phyloP scores from a whole-genome alignment of 805 yeast species.

The Yarrowia yakushimensis region DNA sequence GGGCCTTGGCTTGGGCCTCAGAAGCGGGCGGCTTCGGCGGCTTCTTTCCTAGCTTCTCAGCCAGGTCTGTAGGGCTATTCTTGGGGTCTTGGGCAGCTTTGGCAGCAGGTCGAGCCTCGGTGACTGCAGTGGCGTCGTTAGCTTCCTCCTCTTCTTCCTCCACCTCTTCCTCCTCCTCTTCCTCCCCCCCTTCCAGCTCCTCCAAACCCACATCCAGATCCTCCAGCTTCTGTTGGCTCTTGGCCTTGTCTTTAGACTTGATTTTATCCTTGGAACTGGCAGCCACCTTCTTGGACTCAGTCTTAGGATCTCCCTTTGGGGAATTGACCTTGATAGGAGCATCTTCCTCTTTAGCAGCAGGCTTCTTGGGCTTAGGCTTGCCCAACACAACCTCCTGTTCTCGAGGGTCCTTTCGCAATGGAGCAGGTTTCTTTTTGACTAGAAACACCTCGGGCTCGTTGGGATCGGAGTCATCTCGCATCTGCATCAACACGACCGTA shows the following conservation, averaged over 20 bases:
- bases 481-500: background rate
- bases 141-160: conserved; percentile 16
- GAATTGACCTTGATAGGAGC: background rate
- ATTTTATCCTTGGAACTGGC: background rate
- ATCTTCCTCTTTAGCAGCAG: background rate
- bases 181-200: conserved; percentile 1
- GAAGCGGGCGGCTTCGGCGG: background rate
- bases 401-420: background rate
- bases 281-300: background rate
- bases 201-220: conserved; percentile 1
- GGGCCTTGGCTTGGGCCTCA: conserved; percentile 3
- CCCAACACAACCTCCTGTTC: conserved; percentile 8
- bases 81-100: background rate
- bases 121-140: background rate
- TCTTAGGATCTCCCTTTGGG: background rate
- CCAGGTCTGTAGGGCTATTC: background rate
- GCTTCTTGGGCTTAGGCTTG: background rate
- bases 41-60: conserved; percentile 2
- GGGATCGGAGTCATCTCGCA: background rate
- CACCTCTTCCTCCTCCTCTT: conserved; percentile 2
- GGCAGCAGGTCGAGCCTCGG: background rate
- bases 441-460: background rate
- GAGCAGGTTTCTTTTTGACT: conserved; percentile 16
- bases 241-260: background rate
- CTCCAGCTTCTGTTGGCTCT: background rate